phyloP scores from a whole-genome alignment of 108 stramenopile species.

The Cyclotella distinguenda region DNA sequence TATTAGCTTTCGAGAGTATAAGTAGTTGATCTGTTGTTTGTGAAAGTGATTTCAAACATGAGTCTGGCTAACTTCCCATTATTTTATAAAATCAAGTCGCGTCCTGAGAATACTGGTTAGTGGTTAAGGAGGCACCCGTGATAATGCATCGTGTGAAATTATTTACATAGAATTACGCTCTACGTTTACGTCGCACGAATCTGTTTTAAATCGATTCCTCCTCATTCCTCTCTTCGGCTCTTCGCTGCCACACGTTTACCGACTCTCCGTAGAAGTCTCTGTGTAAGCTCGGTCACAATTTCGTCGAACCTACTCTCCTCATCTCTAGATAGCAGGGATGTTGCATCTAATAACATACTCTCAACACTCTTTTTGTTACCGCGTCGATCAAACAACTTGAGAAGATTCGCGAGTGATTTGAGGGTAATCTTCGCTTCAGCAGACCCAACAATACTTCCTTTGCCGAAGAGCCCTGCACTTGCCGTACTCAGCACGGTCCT shows the following conservation, averaged over 20 bases:
- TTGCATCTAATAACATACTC: conserved; percentile 21
- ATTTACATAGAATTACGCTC: no score
- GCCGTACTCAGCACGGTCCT: conserved; percentile 58
- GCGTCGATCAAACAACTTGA: conserved; percentile 17
- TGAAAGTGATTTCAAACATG: no score
- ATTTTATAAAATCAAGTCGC: no score
- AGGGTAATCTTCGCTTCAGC: conserved; percentile 25
- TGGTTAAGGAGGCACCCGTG: no score
- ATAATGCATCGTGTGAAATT: no score
- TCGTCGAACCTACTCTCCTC: conserved; percentile 37
- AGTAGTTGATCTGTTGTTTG: no score
- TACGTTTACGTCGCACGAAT: no score
- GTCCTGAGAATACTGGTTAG: no score
- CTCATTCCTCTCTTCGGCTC: no score
- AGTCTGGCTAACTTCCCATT: no score
- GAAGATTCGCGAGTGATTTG: conserved; percentile 11
- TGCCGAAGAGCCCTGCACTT: conserved; percentile 34
- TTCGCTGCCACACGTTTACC: conserved; percentile 3
- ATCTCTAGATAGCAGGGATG: conserved; percentile 28
- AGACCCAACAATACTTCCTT: conserved; percentile 22
- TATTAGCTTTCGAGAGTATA: conserved; percentile 33
- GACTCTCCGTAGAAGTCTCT: conserved; percentile 18
- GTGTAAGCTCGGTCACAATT: conserved; percentile 43
- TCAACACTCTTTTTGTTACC: conserved; percentile 17
- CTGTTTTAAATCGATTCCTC: no score